Evolutionary conservation across 139 green algal species (phyloP), one percentile per base, ranked within the genome.

Genomic region (Chloropicon primus): DNA sequence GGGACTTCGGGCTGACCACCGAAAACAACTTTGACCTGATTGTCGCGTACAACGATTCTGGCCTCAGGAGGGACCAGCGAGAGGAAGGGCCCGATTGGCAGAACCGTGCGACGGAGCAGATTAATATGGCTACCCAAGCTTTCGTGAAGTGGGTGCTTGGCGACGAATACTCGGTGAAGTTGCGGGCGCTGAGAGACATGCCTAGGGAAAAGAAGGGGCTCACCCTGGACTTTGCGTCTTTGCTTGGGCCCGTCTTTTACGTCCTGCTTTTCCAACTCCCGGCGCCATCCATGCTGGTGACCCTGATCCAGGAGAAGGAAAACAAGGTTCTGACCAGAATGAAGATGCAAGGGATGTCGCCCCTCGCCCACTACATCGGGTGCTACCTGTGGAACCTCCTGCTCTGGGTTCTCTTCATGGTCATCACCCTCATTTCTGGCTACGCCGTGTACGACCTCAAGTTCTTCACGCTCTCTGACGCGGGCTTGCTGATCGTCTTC

Each of bases 261-360:
- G 91, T 94, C 85, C 96, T 90, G 88, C 29, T 93, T 26, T 73
- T 92, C 74, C 85, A 89, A 84, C 84, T 96, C 83, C 86, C 93
- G 74, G 83, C 95, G 72, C 91, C 89, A 27, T 2, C 21, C 73
- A 79, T 85, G 21, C 24, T 76, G 2, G 2, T 25, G 28, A 26
- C 21, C 74, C 26, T 82, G 28, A 79, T 87, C 62, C 84, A 87
- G 24, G 90, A 96, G 82, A 91, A 95, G 86, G 85, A 93, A 84
- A 87, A 90, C 77, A 77, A 86, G 28, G 82, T 98, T 80, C 85
- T 92, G 72, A 95, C 90, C 73, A 98, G 97, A 88, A 98, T 98
- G 93, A 94, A 94, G 82, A 97, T 98, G 93, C 94, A 98, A 25
- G 83, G 83, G 10, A 74, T 87, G 1, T 72, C 73, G 10, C 82